Percentiles rank a stretch among this genome's conserved stretches.
Evolutionary conservation across 1,284 basidiomycete genomes (phyloP).

Genomic region (Tylopilus sp.): DNA sequence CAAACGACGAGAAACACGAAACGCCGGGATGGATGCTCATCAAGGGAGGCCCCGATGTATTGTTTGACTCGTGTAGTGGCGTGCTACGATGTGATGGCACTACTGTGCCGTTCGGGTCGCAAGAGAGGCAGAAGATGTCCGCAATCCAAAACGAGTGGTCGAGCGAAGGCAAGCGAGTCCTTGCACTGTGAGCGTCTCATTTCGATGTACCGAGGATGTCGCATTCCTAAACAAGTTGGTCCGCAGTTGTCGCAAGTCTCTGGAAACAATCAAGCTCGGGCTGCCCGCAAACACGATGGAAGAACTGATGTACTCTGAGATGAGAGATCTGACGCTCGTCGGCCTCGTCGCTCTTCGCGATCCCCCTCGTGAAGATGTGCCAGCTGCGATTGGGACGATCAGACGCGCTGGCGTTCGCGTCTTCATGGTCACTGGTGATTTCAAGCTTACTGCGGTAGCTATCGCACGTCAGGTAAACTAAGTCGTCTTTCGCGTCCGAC

Average conservation of each 20-base stretch:
- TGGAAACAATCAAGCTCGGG: constrained; percentile 27
- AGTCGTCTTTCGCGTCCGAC: constrained; percentile 39
- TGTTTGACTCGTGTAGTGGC: constrained; percentile 46
- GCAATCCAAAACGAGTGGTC: constrained; percentile 51
- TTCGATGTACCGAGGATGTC: not conserved
- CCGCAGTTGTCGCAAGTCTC: constrained; percentile 27
- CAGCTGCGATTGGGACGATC: constrained; percentile 44
- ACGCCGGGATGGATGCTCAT: constrained; percentile 37
- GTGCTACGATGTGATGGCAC: constrained; percentile 40
- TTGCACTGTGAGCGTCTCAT: constrained; percentile 38
- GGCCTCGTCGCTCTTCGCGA: constrained; percentile 58
- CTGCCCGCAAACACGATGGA: constrained; percentile 36
- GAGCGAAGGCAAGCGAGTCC: constrained; percentile 58
- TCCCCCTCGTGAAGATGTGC: constrained; percentile 54
- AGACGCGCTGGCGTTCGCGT: constrained; percentile 45
- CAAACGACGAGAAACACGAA: constrained; percentile 9
- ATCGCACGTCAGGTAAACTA: constrained; percentile 44
- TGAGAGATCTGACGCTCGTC: constrained; percentile 46
- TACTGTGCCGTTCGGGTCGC: constrained; percentile 35
- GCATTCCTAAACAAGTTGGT: not conserved
- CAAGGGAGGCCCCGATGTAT: constrained; percentile 60
- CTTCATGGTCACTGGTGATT: constrained; percentile 58
- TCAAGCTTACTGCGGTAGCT: constrained; percentile 42
- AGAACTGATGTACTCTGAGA: constrained; percentile 36
- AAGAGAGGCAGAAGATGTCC: constrained; percentile 31